Evolutionary conservation across 176 grass and related monocot genomes (phyloP), one percentile per base, ranked within the genome.

Genomic region (Urochloa ruziziensis): DNA sequence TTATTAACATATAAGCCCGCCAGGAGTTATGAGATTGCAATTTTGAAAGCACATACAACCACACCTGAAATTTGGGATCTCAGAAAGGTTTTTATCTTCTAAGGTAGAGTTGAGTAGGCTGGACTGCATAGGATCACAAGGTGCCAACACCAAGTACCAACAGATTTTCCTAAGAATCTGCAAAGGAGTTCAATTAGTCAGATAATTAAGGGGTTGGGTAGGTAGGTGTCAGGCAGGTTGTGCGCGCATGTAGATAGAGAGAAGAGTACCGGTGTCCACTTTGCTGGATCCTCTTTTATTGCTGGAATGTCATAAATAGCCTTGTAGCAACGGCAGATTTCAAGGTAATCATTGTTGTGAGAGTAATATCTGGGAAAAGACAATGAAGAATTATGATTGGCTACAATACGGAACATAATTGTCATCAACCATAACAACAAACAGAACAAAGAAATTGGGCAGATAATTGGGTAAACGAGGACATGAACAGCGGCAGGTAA

Each of bases 141-240:
- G 96, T 27, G 96, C 37, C 23, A 98, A 49, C 21, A 98, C 93
- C 43, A 98, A 56, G 58, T 93, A 94, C 96, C 96, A 98, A 65
- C 96, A 98, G 57, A 98, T 98, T 79, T 95, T 98, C 73, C 96
- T 91, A 77, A 98, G 87, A 47, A 98, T 87, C 96, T 98, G 88
- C 4, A 86, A 33, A n/a, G 43, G 9, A 70, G 78, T 66, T 59
- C 19, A 28, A 66, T 23, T n/a, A 65, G 12, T 56, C n/a, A 86
- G 46, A 78, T 65, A 66, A 47, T 39, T 15, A 25, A n/a, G 51
- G 19, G 10, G 7, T 16, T 49, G 47, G 13, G 9, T 7, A 8
- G 39, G 69, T 47, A 40, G n/a, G 17, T 12, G 21, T 23, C 17
- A 4, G 23, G 4, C n/a, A 0, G 3, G 4, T 23, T 24, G 17